A percentile compares a stretch with the other conserved stretches of the same genome.
Conservation (phyloP, 768 basidiomycete species). For the Rhodosporidiobolus odoratus region DNA sequence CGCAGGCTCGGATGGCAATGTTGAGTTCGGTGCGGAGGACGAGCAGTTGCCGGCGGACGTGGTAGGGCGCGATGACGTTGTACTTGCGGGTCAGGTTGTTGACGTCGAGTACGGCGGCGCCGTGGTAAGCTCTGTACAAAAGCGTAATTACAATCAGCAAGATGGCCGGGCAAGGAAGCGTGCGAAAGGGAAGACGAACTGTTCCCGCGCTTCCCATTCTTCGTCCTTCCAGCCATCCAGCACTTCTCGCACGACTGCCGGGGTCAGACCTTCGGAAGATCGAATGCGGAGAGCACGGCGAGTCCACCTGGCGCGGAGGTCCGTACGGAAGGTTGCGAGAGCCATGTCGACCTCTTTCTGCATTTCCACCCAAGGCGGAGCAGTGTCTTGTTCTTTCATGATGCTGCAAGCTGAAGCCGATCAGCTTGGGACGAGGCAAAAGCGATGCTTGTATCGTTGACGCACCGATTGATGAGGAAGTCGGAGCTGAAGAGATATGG, state of each 20-base stretch:
- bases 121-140: conserved; percentile 15
- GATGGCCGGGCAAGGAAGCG: background rate
- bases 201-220: conserved; percentile 67
- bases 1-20: conserved; percentile 29
- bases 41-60: conserved; percentile 62
- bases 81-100: conserved; percentile 63
- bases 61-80: conserved; percentile 71
- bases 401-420: too few relatives aligned
- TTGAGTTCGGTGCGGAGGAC: conserved; percentile 58
- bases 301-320: conserved; percentile 65
- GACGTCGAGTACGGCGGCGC: conserved; percentile 15
- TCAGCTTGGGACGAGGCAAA: too few relatives aligned
- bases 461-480: conserved; percentile 80
- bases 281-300: conserved; percentile 66
- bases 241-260: conserved; percentile 8
- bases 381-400: conserved; percentile 71
- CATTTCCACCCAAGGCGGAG: conserved; percentile 79
- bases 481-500: conserved; percentile 55
- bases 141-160: too few relatives aligned
- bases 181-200: conserved; percentile 36
- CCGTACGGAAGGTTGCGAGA: conserved; percentile 59
- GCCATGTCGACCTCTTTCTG: conserved; percentile 71
- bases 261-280: conserved; percentile 46
- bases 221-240: conserved; percentile 52
- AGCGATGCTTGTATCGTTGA: too few relatives aligned